Base-by-base conservation (phyloP, 768 basidiomycete genomes). In the Tubosaeta sp. region DNA sequence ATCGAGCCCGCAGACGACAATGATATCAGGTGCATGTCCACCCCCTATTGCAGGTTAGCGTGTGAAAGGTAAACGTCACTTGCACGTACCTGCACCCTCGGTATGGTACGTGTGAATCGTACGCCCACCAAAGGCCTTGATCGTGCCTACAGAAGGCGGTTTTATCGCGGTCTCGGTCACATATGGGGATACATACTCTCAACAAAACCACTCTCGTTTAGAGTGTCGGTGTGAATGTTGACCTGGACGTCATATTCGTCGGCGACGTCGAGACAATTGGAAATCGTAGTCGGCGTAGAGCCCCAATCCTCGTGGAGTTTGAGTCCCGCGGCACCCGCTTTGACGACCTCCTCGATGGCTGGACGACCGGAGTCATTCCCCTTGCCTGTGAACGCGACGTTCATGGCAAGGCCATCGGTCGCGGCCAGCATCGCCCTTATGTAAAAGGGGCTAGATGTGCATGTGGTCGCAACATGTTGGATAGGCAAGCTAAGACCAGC, bases 251-350 rank as follows among this genome's bases (percentile, higher is more conserved):
- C 97, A 66, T 90, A 93, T 54, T 90, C 78, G 60, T 98, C 93
- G 1, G 76, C 94, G 17, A 98, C 79, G 48, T 85, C 81, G 58
- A 99, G 73, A 47, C 85, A 85, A 41, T 80, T 85, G 51, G 74
- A 71, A 58, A 98, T 97, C 1, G 81, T 80, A 16, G 82, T 82
- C 1, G 97, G 97, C 1, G 94, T 95, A 17, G 82, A 78, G 2
- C 95, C 95, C 95, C 95, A 97, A 68, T 98, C 95, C 69, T 98
- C 97, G 62, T 99, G 97, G 53, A 99, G 71, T 73, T 99, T 99
- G 60, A 98, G 67, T 2, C 97, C 97, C 13, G 78, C 81, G 1
- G 91, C 92, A 10, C 95, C 95, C 12, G 91, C 91, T 53, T 76
- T 74, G 25, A 95, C 76, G 50, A 94, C 76, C 53, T 97, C 95